Evolutionary conservation across 805 yeast genomes (phyloP).

Genomic region (Candida montana): DNA sequence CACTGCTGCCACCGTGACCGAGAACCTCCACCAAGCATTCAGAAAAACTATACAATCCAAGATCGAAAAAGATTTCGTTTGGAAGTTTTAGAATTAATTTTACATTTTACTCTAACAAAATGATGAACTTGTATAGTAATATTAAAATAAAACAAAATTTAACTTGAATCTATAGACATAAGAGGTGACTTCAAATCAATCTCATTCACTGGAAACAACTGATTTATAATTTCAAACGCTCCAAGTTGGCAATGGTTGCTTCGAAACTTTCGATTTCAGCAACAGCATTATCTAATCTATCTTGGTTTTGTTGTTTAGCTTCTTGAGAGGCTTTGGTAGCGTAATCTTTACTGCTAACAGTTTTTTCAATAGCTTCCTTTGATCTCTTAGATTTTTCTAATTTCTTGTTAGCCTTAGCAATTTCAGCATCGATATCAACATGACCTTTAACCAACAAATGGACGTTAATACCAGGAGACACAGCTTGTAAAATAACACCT

Average conservation of each 20-base stretch:
- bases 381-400: conserved; percentile 58
- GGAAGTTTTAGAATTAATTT: conserved; percentile 34
- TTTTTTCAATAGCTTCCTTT: conserved; percentile 61
- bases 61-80: conserved; percentile 50
- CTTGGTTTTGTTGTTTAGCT: conserved; percentile 71
- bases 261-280: conserved; percentile 92
- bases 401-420: conserved; percentile 75
- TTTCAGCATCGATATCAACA: conserved; percentile 88
- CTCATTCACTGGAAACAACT: not conserved
- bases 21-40: conserved; percentile 38
- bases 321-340: conserved; percentile 77
- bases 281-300: conserved; percentile 58
- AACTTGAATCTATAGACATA: not conserved
- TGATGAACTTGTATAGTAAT: not conserved
- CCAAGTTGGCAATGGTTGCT: conserved; percentile 79
- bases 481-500: conserved; percentile 85
- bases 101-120: not conserved
- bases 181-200: not conserved
- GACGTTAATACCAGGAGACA: conserved; percentile 75
- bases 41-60: conserved; percentile 45
- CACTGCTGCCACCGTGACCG: conserved; percentile 42
- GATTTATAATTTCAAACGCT: conserved; percentile 58
- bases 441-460: conserved; percentile 92
- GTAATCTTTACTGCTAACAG: conserved; percentile 68
- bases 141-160: too few relatives aligned